Evolutionary conservation across 352 stramenopile genomes (phyloP).

Genomic region (Pilasporangium apinafurcum): DNA sequence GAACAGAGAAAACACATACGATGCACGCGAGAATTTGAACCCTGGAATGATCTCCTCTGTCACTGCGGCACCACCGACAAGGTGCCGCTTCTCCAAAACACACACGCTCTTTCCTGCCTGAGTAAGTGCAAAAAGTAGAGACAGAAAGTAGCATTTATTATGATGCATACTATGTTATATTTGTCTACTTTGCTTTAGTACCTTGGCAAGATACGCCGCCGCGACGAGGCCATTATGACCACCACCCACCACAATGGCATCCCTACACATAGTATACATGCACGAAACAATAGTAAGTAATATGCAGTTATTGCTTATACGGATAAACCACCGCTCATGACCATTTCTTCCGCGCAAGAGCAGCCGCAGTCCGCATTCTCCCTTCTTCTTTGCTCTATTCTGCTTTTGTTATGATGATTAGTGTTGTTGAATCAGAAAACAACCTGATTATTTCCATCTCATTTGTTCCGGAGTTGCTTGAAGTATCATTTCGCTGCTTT

Average conservation of each 20-base stretch:
- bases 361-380: slow-evolving; percentile 8
- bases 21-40: slow-evolving; percentile 89
- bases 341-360: slow-evolving; percentile 35
- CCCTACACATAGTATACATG: slow-evolving; percentile 19
- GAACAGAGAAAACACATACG: slow-evolving; percentile 89
- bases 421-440: no score
- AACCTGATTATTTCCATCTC: no score
- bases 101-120: slow-evolving; percentile 81
- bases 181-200: no score
- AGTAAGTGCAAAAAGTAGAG: neutral
- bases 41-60: slow-evolving; percentile 89
- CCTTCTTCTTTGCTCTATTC: slow-evolving; percentile 7
- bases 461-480: no score
- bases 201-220: slow-evolving; percentile 86
- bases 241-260: slow-evolving; percentile 85
- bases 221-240: slow-evolving; percentile 88
- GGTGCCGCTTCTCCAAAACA: slow-evolving; percentile 81
- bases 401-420: slow-evolving; percentile 7
- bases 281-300: neutral
- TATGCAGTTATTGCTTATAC: neutral
- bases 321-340: slow-evolving; percentile 1
- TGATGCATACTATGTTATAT: no score
- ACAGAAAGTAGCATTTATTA: neutral
- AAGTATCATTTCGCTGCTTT: no score
- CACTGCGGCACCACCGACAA: slow-evolving; percentile 86